Percentiles rank a stretch among this genome's conserved stretches.
phyloP scores from a whole-genome alignment of 768 basidiomycete species.

The Lactifluus volemus region DNA sequence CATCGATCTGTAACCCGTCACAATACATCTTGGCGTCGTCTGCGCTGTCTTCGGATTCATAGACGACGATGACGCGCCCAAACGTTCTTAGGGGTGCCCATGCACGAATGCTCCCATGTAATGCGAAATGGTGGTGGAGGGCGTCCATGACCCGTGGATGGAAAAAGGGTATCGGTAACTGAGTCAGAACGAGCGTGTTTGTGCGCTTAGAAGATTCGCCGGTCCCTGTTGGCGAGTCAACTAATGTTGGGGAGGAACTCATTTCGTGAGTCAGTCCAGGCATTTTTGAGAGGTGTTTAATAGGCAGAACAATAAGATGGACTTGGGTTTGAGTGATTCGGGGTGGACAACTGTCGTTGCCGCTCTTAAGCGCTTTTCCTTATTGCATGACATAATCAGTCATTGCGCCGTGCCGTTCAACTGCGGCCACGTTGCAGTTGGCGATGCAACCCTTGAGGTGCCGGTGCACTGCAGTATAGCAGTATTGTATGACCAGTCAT shows the following conservation, averaged over 20 bases:
- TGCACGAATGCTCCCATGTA: constrained; percentile 74
- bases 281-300: background rate
- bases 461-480: no score
- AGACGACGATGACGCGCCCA: constrained; percentile 77
- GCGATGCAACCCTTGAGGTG: no score
- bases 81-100: constrained; percentile 88
- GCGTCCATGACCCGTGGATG: constrained; percentile 56
- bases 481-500: no score
- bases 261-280: constrained; percentile 11
- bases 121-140: constrained; percentile 60
- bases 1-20: constrained; percentile 55
- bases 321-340: no score
- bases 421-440: no score
- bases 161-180: constrained; percentile 72
- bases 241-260: background rate
- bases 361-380: background rate
- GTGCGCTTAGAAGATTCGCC: constrained; percentile 34
- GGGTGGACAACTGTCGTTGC: background rate
- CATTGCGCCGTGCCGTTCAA: no score
- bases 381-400: background rate
- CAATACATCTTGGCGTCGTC: constrained; percentile 57
- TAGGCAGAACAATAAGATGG: background rate
- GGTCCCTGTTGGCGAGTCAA: background rate
- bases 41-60: constrained; percentile 50
- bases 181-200: constrained; percentile 80